These are phyloP conservation scores for Pyrenopolyporus hunteri DNA, from an alignment of 495 filamentous ascomycete genomes.

Conservation along the genomic window DNA sequence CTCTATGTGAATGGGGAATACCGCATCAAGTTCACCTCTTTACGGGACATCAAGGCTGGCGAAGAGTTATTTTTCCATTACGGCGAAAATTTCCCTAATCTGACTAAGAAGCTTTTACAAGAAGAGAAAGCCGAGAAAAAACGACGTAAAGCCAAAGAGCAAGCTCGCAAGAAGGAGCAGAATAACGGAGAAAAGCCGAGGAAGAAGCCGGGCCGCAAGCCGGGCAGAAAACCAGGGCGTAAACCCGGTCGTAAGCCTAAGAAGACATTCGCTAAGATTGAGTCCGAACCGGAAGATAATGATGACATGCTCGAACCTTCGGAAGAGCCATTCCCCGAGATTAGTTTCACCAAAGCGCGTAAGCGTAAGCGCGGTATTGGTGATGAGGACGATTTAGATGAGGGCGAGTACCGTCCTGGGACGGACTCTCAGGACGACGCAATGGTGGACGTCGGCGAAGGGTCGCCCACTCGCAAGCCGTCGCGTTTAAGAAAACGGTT, in stretches of 20 bases:
- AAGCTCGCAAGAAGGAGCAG: constrained; percentile 30
- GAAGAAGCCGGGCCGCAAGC: constrained; percentile 44
- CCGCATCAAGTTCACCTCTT: constrained; percentile 70
- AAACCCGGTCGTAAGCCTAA: constrained; percentile 43
- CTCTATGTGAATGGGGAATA: constrained; percentile 68
- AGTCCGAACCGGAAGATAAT: constrained; percentile 38
- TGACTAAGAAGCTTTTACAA: constrained; percentile 54
- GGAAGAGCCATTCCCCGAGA: constrained; percentile 32
- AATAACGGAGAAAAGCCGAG: constrained; percentile 33
- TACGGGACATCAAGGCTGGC: constrained; percentile 62
- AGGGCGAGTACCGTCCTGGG: constrained; percentile 34
- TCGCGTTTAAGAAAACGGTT: constrained; percentile 32
- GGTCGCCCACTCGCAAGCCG: constrained; percentile 6
- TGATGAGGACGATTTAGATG: constrained; percentile 26
- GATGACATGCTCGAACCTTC: constrained; percentile 28
- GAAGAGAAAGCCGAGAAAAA: constrained; percentile 52
- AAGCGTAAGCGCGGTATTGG: constrained; percentile 33
- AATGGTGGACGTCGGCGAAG: constrained; percentile 18
- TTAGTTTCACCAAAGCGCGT: constrained; percentile 19
- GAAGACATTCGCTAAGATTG: constrained; percentile 34
- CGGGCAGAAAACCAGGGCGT: constrained; percentile 40
- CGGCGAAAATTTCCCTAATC: constrained; percentile 58
- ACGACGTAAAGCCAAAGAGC: constrained; percentile 40
- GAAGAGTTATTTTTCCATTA: constrained; percentile 78
- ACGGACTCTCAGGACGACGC: constrained; percentile 35